Percentiles rank a stretch among this genome's conserved stretches.
Conservation (phyloP, 352 stramenopile species). For the Phytophthora hibernalis region DNA sequence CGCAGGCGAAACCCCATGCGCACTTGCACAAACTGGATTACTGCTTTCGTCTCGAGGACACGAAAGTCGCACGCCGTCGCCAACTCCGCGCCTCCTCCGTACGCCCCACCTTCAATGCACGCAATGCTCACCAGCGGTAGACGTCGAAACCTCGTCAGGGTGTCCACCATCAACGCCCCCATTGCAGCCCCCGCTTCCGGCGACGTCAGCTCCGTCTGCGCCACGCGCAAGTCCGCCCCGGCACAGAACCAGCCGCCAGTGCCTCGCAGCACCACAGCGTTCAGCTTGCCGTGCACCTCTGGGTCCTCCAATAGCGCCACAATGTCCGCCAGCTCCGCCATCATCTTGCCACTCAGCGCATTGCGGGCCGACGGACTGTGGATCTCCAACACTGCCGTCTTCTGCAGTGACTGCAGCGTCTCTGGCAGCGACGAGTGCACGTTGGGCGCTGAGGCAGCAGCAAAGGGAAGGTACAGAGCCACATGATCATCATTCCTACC, state of each 20-base stretch:
- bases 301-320: constrained; percentile 67
- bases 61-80: constrained; percentile 87
- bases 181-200: constrained; percentile 69
- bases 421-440: constrained; percentile 14
- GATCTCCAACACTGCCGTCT: constrained; percentile 73
- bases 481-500: constrained; percentile 39
- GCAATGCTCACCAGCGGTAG: constrained; percentile 86
- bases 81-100: constrained; percentile 87
- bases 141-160: constrained; percentile 70
- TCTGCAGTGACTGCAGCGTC: constrained; percentile 36
- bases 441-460: background rate
- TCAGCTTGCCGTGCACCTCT: constrained; percentile 62
- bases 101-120: constrained; percentile 79
- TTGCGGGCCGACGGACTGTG: constrained; percentile 75
- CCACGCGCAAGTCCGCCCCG: constrained; percentile 81
- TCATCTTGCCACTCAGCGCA: constrained; percentile 89
- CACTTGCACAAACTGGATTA: constrained; percentile 88
- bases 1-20: constrained; percentile 85
- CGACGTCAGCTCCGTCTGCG: constrained; percentile 80
- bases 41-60: constrained; percentile 58
- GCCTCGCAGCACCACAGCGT: constrained; percentile 62
- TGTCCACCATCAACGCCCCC: constrained; percentile 78
- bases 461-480: constrained; percentile 45
- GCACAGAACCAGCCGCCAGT: constrained; percentile 84
- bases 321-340: constrained; percentile 82